Evolutionary conservation across 2,329 filamentous ascomycete species (phyloP).

Genomic region (Raffaelea ambrosiae): DNA sequence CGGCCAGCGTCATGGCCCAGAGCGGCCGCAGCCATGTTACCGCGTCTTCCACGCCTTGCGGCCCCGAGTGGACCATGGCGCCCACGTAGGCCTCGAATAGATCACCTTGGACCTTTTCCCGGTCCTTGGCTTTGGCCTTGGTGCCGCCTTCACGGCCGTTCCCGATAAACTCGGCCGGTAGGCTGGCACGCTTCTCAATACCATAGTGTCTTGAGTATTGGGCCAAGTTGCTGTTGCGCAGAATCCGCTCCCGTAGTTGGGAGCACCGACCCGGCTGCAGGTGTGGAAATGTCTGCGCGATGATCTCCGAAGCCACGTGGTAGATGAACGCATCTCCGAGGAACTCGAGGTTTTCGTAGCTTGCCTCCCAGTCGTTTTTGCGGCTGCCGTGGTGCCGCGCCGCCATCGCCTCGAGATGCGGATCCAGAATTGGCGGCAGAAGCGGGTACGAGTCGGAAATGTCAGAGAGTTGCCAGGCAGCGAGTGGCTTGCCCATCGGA

Average conservation of each 20-base stretch:
- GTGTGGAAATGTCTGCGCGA: slow-evolving; percentile 61
- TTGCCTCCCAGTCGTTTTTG: slow-evolving; percentile 27
- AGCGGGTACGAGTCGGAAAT: slow-evolving; percentile 42
- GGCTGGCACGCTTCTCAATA: slow-evolving; percentile 54
- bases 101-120: slow-evolving; percentile 71
- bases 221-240: slow-evolving; percentile 73
- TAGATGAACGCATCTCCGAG: slow-evolving; percentile 79
- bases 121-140: slow-evolving; percentile 37
- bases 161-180: slow-evolving; percentile 39
- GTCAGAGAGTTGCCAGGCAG: slow-evolving; percentile 38
- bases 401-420: slow-evolving; percentile 49
- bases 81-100: slow-evolving; percentile 89
- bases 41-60: slow-evolving; percentile 52
- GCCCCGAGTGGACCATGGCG: slow-evolving; percentile 63
- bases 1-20: slow-evolving; percentile 58
- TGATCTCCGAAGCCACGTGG: slow-evolving; percentile 60
- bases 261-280: slow-evolving; percentile 61
- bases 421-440: slow-evolving; percentile 53
- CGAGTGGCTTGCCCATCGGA: slow-evolving; percentile 11
- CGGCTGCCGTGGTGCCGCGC: slow-evolving; percentile 54
- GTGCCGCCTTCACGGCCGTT: slow-evolving; percentile 26
- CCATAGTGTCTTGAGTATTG: slow-evolving; percentile 62
- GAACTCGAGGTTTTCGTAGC: slow-evolving; percentile 82
- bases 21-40: slow-evolving; percentile 66
- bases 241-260: slow-evolving; percentile 67